Evolutionary conservation across 495 filamentous ascomycete species (phyloP), one percentile per base, ranked within the genome.

Genomic region (Aspergillus nidulans): DNA sequence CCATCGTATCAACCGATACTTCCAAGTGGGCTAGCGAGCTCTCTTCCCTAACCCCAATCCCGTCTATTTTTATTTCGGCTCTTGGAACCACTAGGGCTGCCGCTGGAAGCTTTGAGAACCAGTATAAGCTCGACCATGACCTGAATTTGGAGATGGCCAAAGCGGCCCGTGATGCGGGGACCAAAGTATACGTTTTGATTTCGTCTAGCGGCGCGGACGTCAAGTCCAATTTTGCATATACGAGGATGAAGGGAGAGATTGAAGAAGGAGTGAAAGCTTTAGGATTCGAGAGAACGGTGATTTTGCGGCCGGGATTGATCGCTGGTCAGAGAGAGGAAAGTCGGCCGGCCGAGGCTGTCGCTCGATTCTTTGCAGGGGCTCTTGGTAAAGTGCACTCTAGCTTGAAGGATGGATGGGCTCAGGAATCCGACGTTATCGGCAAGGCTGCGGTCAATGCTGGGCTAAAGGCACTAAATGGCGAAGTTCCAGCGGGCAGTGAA

Each of bases 211-310:
- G 80, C 19, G 77, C 80, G 0, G 74, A 65, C 34, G 76, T 77
- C 13, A 59, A 69, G 12, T 80, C 79, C 0, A 53, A 53, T 1
- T 58, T 82, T 3, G 75, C 82, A 0, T 91, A 92, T 63, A 45
- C 69, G 3, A 77, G 81, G 60, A 92, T 95, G 87, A 95, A 95
- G 74, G 78, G 76, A 12, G 86, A 90, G 62, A 79, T 92, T 30
- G 91, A 96, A 62, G 85, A 91, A 26, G 77, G 83, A n/a, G 76
- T 92, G 26, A 81, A 84, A 65, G 77, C 62, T 20, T 66, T 91
- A 19, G 86, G 76, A 0, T 96, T 95, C 61, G 84, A 88, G 38
- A 79, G 85, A 47, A 84, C 81, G 9, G 81, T 92, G 26, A 85
- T 96, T 32, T 43, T 95, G 43, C 76, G 82, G 16, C 91, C 91